Percentiles rank a stretch among this genome's conserved stretches.
Conservation (phyloP, 1,139 yeast genomes). For the Suzukiozyma palmioleophila region DNA sequence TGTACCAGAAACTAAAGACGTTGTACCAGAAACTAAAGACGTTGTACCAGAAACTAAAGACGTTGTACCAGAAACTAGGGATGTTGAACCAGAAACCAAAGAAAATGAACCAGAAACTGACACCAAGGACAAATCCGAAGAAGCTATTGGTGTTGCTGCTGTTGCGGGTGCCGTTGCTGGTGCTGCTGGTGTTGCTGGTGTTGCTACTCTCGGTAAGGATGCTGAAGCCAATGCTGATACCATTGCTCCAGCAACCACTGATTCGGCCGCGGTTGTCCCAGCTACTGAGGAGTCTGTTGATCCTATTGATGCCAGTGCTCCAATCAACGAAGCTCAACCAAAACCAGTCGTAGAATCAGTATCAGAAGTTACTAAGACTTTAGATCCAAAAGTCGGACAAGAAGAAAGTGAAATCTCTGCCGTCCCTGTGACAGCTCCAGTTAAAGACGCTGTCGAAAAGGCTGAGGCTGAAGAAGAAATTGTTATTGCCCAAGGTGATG, state of each 20-base stretch:
- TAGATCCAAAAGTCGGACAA: constrained; percentile 27
- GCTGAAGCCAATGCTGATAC: constrained; percentile 3
- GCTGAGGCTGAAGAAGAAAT: constrained; percentile 30
- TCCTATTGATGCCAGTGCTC: not conserved
- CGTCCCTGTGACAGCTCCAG: constrained; percentile 8
- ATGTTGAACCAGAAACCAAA: constrained; percentile 5
- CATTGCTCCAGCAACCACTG: constrained; percentile 8
- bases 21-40: constrained; percentile 5
- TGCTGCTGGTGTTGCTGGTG: constrained; percentile 7
- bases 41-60: constrained; percentile 5
- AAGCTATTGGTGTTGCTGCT: constrained; percentile 5
- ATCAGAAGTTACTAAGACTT: constrained; percentile 20
- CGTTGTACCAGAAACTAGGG: constrained; percentile 4
- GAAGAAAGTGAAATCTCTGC: constrained; percentile 5
- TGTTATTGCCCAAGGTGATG: constrained; percentile 36
- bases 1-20: constrained; percentile 5
- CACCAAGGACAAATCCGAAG: not conserved
- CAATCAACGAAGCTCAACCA: constrained; percentile 3
- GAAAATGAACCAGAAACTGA: constrained; percentile 5
- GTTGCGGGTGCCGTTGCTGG: constrained; percentile 9
- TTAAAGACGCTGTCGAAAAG: constrained; percentile 4
- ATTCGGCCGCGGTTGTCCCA: constrained; percentile 4
- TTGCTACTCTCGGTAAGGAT: constrained; percentile 5
- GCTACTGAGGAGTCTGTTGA: not conserved
- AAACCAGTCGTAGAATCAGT: constrained; percentile 10